A percentile compares a stretch with the other conserved stretches of the same genome.
These are phyloP conservation scores for Peziza echinospora DNA, from an alignment of 495 filamentous ascomycete species.

Conservation along the genomic window DNA sequence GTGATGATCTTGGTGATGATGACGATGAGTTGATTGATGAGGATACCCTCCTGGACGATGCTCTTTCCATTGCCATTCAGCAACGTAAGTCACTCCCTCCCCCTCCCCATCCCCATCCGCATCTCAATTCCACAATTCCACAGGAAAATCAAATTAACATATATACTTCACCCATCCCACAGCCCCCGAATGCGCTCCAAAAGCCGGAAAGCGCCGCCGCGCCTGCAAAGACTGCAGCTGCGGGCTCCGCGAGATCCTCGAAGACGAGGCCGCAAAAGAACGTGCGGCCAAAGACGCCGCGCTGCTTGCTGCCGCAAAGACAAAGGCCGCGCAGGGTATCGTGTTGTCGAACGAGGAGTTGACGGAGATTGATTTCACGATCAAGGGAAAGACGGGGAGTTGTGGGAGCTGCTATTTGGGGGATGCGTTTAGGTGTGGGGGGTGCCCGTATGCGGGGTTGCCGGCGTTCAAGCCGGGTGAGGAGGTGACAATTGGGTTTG, in stretches of 20 bases:
- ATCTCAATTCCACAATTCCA: conserved; percentile 7
- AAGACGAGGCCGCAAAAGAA: conserved; percentile 43
- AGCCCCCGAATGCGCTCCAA: conserved; percentile 69
- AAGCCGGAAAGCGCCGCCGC: conserved; percentile 61
- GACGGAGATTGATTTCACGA: conserved; percentile 80
- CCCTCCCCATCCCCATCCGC: conserved; percentile 1
- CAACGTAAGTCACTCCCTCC: conserved; percentile 38
- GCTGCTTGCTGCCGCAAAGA: conserved; percentile 35
- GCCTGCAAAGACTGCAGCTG: conserved; percentile 98
- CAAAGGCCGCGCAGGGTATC: conserved; percentile 28
- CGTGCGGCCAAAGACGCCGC: conserved; percentile 40
- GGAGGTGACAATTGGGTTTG: conserved; percentile 71
- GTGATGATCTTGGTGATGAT: conserved; percentile 45
- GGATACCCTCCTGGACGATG: conserved; percentile 62
- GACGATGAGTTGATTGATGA: conserved; percentile 81
- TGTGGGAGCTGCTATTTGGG: conserved; percentile 86
- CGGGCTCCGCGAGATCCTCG: conserved; percentile 56
- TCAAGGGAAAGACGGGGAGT: conserved; percentile 79
- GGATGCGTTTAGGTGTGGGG: conserved; percentile 53
- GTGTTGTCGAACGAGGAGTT: conserved; percentile 66
- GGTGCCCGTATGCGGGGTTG: conserved; percentile 81
- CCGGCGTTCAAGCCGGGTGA: conserved; percentile 94
- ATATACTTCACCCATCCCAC: conserved; percentile 1
- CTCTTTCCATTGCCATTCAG: conserved; percentile 46
- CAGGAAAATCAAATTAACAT: no score